Base-by-base conservation (phyloP, 208 protist species). In the Trypanosoma lewisi region DNA sequence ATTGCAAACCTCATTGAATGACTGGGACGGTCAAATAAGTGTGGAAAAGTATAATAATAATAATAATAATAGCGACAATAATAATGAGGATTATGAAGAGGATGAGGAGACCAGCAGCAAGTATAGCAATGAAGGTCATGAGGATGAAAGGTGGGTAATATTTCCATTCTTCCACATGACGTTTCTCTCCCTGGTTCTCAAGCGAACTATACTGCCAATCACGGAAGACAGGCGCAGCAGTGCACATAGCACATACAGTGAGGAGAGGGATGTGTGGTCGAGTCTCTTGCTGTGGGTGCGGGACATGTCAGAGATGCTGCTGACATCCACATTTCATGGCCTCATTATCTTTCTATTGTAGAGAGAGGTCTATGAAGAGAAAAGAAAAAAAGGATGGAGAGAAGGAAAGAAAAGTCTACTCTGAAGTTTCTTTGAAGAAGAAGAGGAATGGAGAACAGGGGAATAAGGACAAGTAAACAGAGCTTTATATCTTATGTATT, bases 331-430 rank as follows among this genome's bases (percentile, higher is more conserved):
- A 0, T 19, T 71, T 8, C 56, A 71, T 8, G 57, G 57, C 28
- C 63, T 71, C 19, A 58, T 71, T 54, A 49, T 64, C 1, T 71
- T 71, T 39, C 49, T 64, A 9, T 21, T 71, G 7, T 69, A 28
- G 19, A 48, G 3, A 33, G 23, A 30, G 33, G 30, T 2, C 27
- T 49, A 33, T 19, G 17, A 19, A 60, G 48, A 6, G 48, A 27
- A 27, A 60, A 25, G 21, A 57, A 57, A 42, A 7, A 42, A 57
- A 57, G 19, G 19, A 25, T 14, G 42, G 42, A 48, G 16, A 48
- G n/a, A 48, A 48, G 21, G 34, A 39, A 39, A 39, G 11, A 39
- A 39, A 39, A 39, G 34, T 4, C 34, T 14, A 4, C 34, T 39
- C 11, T 39, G 34, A 11, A 11, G 11, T 39, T 4, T 39, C 34